Conservation (phyloP, 805 yeast species). For the Sugiyamaella smithiae region DNA sequence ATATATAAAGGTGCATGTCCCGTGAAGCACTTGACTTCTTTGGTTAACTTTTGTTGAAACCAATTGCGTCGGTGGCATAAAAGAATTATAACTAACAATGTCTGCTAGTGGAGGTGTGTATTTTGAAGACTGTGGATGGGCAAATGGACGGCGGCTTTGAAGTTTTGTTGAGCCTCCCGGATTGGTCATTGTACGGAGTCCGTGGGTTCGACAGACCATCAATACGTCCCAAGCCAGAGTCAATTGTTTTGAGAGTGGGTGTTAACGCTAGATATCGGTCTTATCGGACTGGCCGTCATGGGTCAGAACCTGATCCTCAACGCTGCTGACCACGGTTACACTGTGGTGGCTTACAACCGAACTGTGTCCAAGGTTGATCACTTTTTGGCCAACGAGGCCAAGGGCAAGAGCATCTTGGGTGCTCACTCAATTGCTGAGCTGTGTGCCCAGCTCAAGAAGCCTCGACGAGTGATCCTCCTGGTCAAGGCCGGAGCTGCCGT, state of each 20-base stretch:
- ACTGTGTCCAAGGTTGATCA: slow-evolving; percentile 94
- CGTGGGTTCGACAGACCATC: too few species aligned
- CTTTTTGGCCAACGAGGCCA: slow-evolving; percentile 90
- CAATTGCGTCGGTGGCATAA: slow-evolving; percentile 1
- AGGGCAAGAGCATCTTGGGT: slow-evolving; percentile 91
- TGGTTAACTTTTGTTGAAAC: slow-evolving; percentile 3
- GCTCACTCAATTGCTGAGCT: slow-evolving; percentile 91
- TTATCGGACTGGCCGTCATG: slow-evolving; percentile 99
- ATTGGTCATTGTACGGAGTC: too few species aligned
- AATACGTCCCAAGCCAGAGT: too few species aligned
- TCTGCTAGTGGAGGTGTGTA: slow-evolving; percentile 14
- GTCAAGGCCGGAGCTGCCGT: slow-evolving; percentile 98
- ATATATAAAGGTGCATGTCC: slow-evolving; percentile 7
- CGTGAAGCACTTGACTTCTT: slow-evolving; percentile 2
- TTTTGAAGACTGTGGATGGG: background rate
- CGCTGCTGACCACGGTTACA: slow-evolving; percentile 98
- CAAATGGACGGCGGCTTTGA: too few species aligned
- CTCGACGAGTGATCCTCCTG: slow-evolving; percentile 89
- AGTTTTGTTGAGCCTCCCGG: too few species aligned
- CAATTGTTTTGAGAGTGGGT: too few species aligned
- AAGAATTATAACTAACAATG: slow-evolving; percentile 9
- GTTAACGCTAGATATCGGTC: slow-evolving; percentile 93
- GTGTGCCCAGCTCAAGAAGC: slow-evolving; percentile 85
- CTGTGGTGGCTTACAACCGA: slow-evolving; percentile 98
- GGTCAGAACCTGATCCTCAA: slow-evolving; percentile 93